Base-by-base conservation (phyloP, 2,329 filamentous ascomycete species). In the Aspergillus hiratsukae region DNA sequence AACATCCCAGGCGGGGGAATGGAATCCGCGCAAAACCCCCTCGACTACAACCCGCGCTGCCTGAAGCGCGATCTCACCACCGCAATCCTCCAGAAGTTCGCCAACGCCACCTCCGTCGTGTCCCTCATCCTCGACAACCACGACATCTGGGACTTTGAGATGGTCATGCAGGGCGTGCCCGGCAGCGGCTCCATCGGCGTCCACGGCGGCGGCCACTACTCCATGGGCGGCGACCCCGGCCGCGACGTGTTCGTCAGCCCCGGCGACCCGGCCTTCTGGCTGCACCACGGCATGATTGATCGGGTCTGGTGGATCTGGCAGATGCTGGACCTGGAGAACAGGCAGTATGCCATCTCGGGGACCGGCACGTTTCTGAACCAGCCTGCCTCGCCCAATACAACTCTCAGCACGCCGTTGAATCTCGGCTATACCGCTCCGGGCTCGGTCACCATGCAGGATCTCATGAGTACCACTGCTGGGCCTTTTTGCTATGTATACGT, bases 231-330 rank as follows among this genome's bases (percentile, higher is more conserved):
- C 17, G 78, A 80, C 55, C 72, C 73, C 0, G 76, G 74, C 2
- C 28, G 28, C 3, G 79, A 81, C 65, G 64, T 79, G 23, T 78
- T 75, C 54, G 72, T 74, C 1, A 78, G 75, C 9, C 78, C 80
- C 1, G 73, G 69, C 6, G 78, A 81, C 41, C 77, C 77, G 3
- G 70, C 66, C 29, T 81, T 81, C 67, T 81, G 72, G 64, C 69
- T 78, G 27, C 78, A 81, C 59, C 79, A 81, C 56, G 72, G 71
- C 2, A 74, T 75, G 67, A 76, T 81, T 27, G 80, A 81, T 60
- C 71, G 78, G 2, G 63, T 73, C 2, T 82, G 73, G 68, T 80
- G 76, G 76, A 78, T 76, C 14, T 82, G 80, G 80, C 79, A 82
- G 65, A 78, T 76, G 29, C 65, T 75, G 49, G 72, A 80, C 50